Conservation (phyloP, 192 early-diverging fungal species). For the Gonapodya prolifera region DNA sequence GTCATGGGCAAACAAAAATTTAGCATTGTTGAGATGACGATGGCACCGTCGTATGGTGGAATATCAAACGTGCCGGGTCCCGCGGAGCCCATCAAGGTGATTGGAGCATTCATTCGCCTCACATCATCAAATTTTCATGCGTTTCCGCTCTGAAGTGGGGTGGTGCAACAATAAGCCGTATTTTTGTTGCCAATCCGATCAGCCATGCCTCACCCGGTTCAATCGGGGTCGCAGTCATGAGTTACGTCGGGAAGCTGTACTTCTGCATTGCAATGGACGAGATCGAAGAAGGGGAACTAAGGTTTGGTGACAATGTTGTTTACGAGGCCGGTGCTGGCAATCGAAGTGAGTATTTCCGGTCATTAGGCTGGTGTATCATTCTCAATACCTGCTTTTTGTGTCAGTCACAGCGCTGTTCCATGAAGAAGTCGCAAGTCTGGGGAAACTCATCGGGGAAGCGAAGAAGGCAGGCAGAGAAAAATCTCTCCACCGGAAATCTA, state of each 20-base stretch:
- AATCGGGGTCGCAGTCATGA: background rate
- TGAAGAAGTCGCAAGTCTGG: background rate
- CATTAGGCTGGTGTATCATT: background rate
- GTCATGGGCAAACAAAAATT: background rate
- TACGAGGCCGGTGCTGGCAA: background rate
- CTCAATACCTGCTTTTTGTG: background rate
- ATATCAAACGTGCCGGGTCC: slow-evolving; percentile 5
- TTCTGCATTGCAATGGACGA: background rate
- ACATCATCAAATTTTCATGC: no score
- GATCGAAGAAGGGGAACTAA: background rate
- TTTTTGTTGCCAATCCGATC: background rate
- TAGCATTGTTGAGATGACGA: background rate
- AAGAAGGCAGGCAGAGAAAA: background rate
- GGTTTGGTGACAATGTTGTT: background rate
- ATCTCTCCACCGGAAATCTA: background rate
- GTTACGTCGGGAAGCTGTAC: background rate
- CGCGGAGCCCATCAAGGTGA: background rate
- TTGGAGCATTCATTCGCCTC: background rate
- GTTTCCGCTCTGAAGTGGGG: background rate
- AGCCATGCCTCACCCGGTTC: background rate
- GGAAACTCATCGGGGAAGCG: background rate
- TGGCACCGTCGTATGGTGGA: slow-evolving; percentile 1
- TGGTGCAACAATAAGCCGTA: background rate
- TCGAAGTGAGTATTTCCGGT: background rate
- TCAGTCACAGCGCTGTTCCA: background rate